A percentile compares a stretch with the other conserved stretches of the same genome.
phyloP scores from a whole-genome alignment of 352 stramenopile species.

The Pythium plurisporium region DNA sequence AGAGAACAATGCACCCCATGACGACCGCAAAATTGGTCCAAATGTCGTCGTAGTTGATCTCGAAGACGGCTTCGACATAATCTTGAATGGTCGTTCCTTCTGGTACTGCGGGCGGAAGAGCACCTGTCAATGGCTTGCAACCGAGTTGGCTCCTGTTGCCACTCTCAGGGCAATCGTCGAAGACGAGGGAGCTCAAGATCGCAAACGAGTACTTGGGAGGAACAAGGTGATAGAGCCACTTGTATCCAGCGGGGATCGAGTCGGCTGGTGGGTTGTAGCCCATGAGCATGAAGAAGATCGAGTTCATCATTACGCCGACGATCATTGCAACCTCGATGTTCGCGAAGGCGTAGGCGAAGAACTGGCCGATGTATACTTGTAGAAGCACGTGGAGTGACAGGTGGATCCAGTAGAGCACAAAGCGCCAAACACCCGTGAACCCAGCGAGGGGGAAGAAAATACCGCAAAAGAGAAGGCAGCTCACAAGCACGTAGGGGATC shows the following conservation, averaged over 20 bases:
- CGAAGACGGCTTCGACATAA: too few species aligned
- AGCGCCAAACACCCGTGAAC: constrained; percentile 10
- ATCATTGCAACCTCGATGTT: constrained; percentile 16
- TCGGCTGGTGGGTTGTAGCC: constrained; percentile 27
- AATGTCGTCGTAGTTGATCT: too few species aligned
- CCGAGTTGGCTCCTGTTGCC: too few species aligned
- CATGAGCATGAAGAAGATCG: constrained; percentile 26
- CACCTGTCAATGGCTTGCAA: too few species aligned
- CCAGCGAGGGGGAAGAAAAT: constrained; percentile 38
- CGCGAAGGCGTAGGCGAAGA: constrained; percentile 16
- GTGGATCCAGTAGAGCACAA: constrained; percentile 26
- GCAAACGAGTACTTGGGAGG: constrained; percentile 21
- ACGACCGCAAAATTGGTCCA: too few species aligned
- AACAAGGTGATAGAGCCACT: constrained; percentile 40
- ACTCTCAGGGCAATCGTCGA: too few species aligned
- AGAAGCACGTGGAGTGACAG: constrained; percentile 22
- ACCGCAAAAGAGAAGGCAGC: constrained; percentile 18
- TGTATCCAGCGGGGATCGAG: constrained; percentile 32
- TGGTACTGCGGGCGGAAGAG: too few species aligned
- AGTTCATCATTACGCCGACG: constrained; percentile 17
- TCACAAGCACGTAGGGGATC: constrained; percentile 33
- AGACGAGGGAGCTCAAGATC: constrained; percentile 10
- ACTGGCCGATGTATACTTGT: constrained; percentile 24
- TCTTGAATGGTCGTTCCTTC: too few species aligned
- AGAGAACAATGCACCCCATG: too few species aligned